Evolutionary conservation across 2,329 filamentous ascomycete species (phyloP).

Genomic region (Verticillium zaregamsianum): DNA sequence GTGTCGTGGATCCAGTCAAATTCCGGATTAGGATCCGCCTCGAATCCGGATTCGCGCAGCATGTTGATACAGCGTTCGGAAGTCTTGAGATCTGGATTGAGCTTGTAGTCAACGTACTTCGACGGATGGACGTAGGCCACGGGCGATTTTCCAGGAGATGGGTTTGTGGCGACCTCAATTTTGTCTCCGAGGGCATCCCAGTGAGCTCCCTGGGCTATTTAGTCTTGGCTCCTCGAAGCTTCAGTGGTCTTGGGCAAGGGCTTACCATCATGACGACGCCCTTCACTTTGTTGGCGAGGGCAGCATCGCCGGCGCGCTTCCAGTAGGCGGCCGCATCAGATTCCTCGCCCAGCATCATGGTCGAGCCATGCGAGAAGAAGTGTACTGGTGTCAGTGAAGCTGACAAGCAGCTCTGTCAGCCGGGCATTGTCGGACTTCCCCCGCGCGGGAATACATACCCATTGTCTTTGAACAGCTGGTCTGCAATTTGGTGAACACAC

Average conservation of each 20-base stretch:
- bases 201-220: constrained; percentile 50
- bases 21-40: constrained; percentile 43
- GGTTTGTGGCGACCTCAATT: constrained; percentile 59
- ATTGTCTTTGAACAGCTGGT: background rate
- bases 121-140: constrained; percentile 63
- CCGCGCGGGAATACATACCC: background rate
- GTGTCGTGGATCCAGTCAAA: constrained; percentile 74
- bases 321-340: constrained; percentile 59
- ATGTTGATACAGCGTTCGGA: constrained; percentile 44
- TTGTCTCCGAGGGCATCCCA: constrained; percentile 55
- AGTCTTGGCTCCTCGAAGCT: background rate
- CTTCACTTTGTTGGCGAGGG: constrained; percentile 54
- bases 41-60: constrained; percentile 48
- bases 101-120: constrained; percentile 60
- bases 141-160: constrained; percentile 55
- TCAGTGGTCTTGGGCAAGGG: background rate
- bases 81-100: constrained; percentile 54
- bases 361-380: constrained; percentile 68
- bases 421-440: background rate
- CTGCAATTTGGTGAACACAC: background rate
- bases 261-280: constrained; percentile 59
- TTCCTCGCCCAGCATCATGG: constrained; percentile 68
- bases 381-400: constrained; percentile 48
- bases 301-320: constrained; percentile 61
- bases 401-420: background rate